Percentiles rank a stretch among this genome's conserved stretches.
These are phyloP conservation scores for Naematelia encephala DNA, from an alignment of 768 basidiomycete species.

Conservation along the genomic window DNA sequence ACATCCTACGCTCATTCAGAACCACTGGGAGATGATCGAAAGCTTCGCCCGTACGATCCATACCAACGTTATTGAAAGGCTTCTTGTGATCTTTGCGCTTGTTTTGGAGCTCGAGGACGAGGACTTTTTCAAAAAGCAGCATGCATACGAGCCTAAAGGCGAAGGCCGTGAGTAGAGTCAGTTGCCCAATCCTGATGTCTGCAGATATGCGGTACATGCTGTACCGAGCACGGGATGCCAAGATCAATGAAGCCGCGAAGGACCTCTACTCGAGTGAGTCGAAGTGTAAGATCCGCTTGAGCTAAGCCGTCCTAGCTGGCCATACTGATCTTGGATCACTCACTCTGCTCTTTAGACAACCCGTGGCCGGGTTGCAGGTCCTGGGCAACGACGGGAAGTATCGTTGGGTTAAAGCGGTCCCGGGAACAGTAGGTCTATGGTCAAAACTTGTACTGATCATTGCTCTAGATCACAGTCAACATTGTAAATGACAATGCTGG, in stretches of 20 bases:
- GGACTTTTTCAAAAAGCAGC: conserved; percentile 5
- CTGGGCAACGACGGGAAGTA: conserved; percentile 21
- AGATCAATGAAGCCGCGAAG: no score
- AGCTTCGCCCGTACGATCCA: conserved; percentile 3
- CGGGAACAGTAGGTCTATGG: conserved; percentile 54
- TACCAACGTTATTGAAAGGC: conserved; percentile 6
- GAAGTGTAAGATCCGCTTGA: no score
- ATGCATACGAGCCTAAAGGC: conserved; percentile 5
- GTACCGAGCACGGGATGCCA: no score
- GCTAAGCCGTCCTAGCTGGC: no score
- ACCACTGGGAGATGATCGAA: conserved; percentile 10
- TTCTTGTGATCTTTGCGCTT: conserved; percentile 6
- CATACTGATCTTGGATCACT: conserved; percentile 10
- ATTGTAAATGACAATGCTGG: no score
- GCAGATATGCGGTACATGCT: no score
- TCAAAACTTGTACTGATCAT: conserved; percentile 59
- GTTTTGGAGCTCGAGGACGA: conserved; percentile 10
- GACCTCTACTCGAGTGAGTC: no score
- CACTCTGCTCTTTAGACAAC: conserved; percentile 17
- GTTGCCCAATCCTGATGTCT: background rate
- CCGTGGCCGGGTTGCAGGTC: conserved; percentile 24
- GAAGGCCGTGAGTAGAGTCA: conserved; percentile 5
- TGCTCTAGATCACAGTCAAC: no score
- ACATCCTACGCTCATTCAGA: conserved; percentile 2
- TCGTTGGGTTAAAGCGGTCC: conserved; percentile 22